Evolutionary conservation across 2,329 filamentous ascomycete species (phyloP).

Genomic region (Graphiopsis chlorocephala): DNA sequence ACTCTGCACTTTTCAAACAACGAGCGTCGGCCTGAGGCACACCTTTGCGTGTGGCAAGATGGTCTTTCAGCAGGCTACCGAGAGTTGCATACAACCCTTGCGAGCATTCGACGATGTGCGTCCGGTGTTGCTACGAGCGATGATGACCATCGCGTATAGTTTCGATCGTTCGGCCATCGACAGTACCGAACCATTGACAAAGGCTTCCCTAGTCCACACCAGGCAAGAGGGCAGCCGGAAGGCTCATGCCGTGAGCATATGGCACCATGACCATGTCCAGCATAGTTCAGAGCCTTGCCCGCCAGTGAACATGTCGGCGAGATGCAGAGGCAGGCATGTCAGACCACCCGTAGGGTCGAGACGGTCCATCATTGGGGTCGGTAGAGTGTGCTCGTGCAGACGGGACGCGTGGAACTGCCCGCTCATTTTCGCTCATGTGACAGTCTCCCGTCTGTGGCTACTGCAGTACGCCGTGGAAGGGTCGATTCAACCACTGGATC

Average conservation of each 20-base stretch:
- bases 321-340: constrained; percentile 38
- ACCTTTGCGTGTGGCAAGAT: constrained; percentile 6
- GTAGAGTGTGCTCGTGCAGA: constrained; percentile 21
- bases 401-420: constrained; percentile 26
- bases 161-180: constrained; percentile 8
- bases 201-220: constrained; percentile 17
- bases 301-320: constrained; percentile 50
- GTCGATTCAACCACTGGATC: constrained; percentile 44
- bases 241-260: constrained; percentile 4
- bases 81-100: constrained; percentile 2
- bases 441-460: constrained; percentile 39
- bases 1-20: background rate
- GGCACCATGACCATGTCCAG: constrained; percentile 4
- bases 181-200: background rate
- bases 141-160: constrained; percentile 4
- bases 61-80: background rate
- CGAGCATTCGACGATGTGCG: constrained; percentile 7
- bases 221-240: constrained; percentile 23
- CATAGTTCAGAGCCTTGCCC: constrained; percentile 26
- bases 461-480: constrained; percentile 41
- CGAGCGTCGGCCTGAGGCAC: constrained; percentile 10
- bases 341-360: constrained; percentile 19
- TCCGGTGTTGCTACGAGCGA: background rate
- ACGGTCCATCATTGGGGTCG: constrained; percentile 14
- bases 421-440: constrained; percentile 39